Percentiles rank a stretch among this genome's conserved stretches.
These are phyloP conservation scores for bread wheat (Triticum aestivum) DNA, from an alignment of 176 grass and related monocot species.

Conservation along the genomic window IWGSC_CS_RefSeq_v2.1 NC_057814.1:629639657-629640156, in stretches of 20 bases:
- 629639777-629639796: constrained; percentile 33
- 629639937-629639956: constrained; percentile 68
- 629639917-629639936: constrained; percentile 52
- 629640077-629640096: too few species aligned
- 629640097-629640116: too few species aligned
- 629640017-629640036: too few species aligned
- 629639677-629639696: too few species aligned
- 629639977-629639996: constrained; percentile 64
- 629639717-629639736: constrained; percentile 51
- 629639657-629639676: too few species aligned
- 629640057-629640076: too few species aligned
- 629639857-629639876: constrained; percentile 53
- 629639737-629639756: constrained; percentile 32
- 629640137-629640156: too few species aligned
- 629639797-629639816: constrained; percentile 43
- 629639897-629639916: constrained; percentile 51
- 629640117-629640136: too few species aligned
- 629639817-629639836: constrained; percentile 72
- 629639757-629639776: constrained; percentile 21
- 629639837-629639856: constrained; percentile 65
- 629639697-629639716: constrained; percentile 17
- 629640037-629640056: too few species aligned
- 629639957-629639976: constrained; percentile 59
- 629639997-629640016: constrained; percentile 39
- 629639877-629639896: constrained; percentile 56